Evolutionary conservation across 768 basidiomycete genomes (phyloP), one percentile per base, ranked within the genome.

Genomic region (Paxillus involutus): DNA sequence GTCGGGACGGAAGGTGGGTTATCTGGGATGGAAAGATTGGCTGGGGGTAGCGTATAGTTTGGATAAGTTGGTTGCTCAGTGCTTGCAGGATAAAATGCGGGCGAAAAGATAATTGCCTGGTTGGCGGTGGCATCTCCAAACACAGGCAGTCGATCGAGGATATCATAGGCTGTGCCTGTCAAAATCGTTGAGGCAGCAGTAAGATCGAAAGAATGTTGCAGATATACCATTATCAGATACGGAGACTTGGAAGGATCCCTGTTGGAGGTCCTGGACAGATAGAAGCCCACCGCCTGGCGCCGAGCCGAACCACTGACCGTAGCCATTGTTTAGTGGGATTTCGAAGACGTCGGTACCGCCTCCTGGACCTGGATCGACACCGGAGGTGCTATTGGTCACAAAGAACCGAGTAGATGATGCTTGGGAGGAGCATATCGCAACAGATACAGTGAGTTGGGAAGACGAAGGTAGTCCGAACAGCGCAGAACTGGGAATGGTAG

Each of bases 71-170:
- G 83, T 39, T 67, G 58, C 6, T 60, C 49, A 1, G 58, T 26
- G 2, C 63, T 55, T 11, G 73, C 55, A 0, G 71, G 51, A 7
- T 71, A 59, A 55, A 84, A 84, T 0, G 80, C 69, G 8, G 81
- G 80, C 0, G 91, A 92, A 68, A 89, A 90, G 11, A 92, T 61
- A 29, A 93, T 68, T 0, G 82, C 88, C 64, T 89, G 83, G 47
- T 84, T 88, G 6, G 84, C 72, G 2, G 89, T 89, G 1, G 88
- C 84, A 65, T 93, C 91, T 3, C 87, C 88, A 2, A 91, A 71
- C 6, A 88, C 68, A 1, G 88, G 88, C 1, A 78, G 62, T 10
- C 60, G 59, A 16, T 68, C 52, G 11, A 81, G 62, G 6, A 69
- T 52, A 54, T 76, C 63, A 59, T 86, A 85, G 45, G 85, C 69